Evolutionary conservation across 306 rosid genomes (phyloP).

Genomic region (Oemleria cerasiformis): DNA sequence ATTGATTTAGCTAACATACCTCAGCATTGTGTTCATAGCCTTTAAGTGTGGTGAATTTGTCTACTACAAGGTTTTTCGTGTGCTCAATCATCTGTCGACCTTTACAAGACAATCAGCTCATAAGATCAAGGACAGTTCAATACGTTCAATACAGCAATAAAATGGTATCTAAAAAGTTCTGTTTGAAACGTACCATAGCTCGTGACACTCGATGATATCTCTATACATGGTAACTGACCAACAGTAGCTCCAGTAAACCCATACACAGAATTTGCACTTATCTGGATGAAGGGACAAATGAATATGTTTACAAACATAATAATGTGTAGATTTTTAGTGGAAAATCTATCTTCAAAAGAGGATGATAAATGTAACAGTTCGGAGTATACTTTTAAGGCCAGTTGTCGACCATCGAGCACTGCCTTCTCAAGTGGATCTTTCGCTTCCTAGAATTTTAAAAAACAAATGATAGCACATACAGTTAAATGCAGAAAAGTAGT

Average conservation of each 20-base stretch:
- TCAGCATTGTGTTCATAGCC: conserved; percentile 88
- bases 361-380: conserved; percentile 19
- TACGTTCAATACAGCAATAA: not conserved
- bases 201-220: conserved; percentile 99
- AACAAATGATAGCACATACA: conserved; percentile 14
- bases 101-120: conserved; percentile 37
- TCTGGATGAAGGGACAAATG: conserved; percentile 35
- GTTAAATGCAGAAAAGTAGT: conserved; percentile 18
- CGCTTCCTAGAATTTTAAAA: conserved; percentile 53
- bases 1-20: conserved; percentile 41
- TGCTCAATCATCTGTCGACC: conserved; percentile 98
- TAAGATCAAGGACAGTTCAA: conserved; percentile 28
- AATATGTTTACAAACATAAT: not conserved
- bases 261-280: conserved; percentile 97
- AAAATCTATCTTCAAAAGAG: not conserved
- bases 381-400: conserved; percentile 71
- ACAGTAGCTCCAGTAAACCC: conserved; percentile 98
- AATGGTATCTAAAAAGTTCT: conserved; percentile 9
- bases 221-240: conserved; percentile 91
- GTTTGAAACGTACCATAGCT: conserved; percentile 73
- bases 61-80: conserved; percentile 82
- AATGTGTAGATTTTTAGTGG: not conserved
- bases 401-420: conserved; percentile 92
- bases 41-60: conserved; percentile 64
- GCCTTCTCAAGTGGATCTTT: conserved; percentile 96